These are phyloP conservation scores for Sugiyamaella neomexicana DNA, from an alignment of 1,139 yeast genomes.

Conservation along the genomic window DNA sequence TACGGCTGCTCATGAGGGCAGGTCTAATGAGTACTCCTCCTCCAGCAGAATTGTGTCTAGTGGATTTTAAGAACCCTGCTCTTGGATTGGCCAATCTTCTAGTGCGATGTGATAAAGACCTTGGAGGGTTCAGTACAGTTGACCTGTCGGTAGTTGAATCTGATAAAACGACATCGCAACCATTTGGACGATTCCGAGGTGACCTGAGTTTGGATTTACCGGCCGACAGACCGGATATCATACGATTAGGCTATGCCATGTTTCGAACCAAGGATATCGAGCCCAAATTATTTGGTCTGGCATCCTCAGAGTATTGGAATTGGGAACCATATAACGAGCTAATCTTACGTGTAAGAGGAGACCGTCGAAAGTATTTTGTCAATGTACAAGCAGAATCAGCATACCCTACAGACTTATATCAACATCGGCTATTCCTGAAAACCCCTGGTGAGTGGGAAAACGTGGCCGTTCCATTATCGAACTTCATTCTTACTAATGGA, in stretches of 20 bases:
- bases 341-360: slow-evolving; percentile 72
- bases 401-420: slow-evolving; percentile 74
- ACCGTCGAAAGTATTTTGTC: slow-evolving; percentile 70
- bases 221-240: slow-evolving; percentile 62
- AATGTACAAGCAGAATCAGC: slow-evolving; percentile 82
- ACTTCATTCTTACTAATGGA: slow-evolving; percentile 80
- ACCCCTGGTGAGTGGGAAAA: slow-evolving; percentile 84
- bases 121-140: slow-evolving; percentile 77
- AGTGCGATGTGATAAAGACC: slow-evolving; percentile 67
- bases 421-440: slow-evolving; percentile 73
- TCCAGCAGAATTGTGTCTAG: slow-evolving; percentile 38
- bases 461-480: slow-evolving; percentile 71
- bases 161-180: slow-evolving; percentile 23
- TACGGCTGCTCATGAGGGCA: slow-evolving; percentile 11
- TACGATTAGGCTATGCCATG: slow-evolving; percentile 83
- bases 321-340: slow-evolving; percentile 61
- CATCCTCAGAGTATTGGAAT: slow-evolving; percentile 50
- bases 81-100: slow-evolving; percentile 50
- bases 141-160: slow-evolving; percentile 46
- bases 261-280: slow-evolving; percentile 55
- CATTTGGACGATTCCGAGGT: slow-evolving; percentile 66
- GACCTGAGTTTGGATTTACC: slow-evolving; percentile 74
- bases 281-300: slow-evolving; percentile 35
- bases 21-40: slow-evolving; percentile 18
- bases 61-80: slow-evolving; percentile 55